Conservation (phyloP, 306 rosid species). For the Corylus americana region DNA sequence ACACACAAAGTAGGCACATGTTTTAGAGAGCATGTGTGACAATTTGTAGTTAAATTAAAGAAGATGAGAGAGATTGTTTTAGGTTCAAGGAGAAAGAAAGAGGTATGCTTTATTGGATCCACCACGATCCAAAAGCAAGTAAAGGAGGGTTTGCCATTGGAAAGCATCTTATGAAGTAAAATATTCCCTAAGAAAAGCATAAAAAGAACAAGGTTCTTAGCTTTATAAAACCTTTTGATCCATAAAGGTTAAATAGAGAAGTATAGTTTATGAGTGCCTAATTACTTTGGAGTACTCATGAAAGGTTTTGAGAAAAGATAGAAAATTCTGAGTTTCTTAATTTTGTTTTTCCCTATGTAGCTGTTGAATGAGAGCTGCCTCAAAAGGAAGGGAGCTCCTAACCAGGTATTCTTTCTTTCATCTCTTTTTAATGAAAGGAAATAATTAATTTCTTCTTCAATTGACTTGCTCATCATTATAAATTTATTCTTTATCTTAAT, state of each 20-base stretch:
- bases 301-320: conserved; percentile 19
- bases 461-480: conserved; percentile 9
- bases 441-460: not conserved
- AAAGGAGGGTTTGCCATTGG: conserved; percentile 21
- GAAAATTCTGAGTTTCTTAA: conserved; percentile 13
- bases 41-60: not conserved
- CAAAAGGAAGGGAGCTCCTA: conserved; percentile 38
- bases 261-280: conserved; percentile 16
- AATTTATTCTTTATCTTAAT: conserved; percentile 10
- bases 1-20: not conserved
- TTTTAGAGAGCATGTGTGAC: conserved; percentile 3
- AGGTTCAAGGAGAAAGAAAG: too few species aligned
- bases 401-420: conserved; percentile 30
- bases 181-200: conserved; percentile 13
- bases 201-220: conserved; percentile 42
- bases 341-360: conserved; percentile 24
- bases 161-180: conserved; percentile 26
- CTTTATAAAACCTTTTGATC: conserved; percentile 25
- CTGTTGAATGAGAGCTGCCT: conserved; percentile 39
- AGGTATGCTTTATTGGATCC: too few species aligned
- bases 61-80: conserved; percentile 2
- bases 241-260: not conserved
- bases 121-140: conserved; percentile 22
- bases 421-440: not conserved
- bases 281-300: conserved; percentile 23